A percentile compares a stretch with the other conserved stretches of the same genome.
These are phyloP conservation scores for Aspergillus funiculosus DNA, from an alignment of 495 filamentous ascomycete genomes.

Conservation along the genomic window DNA sequence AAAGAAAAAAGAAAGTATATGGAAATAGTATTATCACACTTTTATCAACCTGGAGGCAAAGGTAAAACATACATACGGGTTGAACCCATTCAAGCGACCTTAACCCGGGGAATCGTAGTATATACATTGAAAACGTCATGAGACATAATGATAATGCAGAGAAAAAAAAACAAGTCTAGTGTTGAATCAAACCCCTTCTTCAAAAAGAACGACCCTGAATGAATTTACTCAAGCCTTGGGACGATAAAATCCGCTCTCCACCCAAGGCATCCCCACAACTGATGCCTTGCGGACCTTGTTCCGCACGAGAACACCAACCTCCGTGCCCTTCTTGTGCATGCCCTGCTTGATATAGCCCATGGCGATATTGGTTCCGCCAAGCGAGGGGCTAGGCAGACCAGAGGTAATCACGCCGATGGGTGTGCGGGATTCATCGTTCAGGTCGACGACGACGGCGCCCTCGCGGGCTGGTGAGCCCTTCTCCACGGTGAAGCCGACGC, in stretches of 20 bases:
- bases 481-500: conserved; percentile 77
- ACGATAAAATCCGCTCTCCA: conserved; percentile 70
- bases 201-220: background rate
- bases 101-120: conserved; percentile 1
- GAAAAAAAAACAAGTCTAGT: conserved; percentile 1
- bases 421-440: conserved; percentile 49
- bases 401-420: conserved; percentile 70
- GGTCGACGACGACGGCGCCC: conserved; percentile 70
- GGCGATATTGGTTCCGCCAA: conserved; percentile 81
- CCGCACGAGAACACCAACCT: conserved; percentile 72
- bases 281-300: conserved; percentile 74
- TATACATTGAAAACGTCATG: background rate
- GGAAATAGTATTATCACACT: too few species aligned
- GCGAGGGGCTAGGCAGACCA: conserved; percentile 79
- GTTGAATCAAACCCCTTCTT: background rate
- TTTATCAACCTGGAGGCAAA: too few species aligned
- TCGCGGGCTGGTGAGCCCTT: conserved; percentile 83
- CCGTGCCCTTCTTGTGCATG: conserved; percentile 78
- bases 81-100: background rate
- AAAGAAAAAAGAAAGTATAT: too few species aligned
- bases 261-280: conserved; percentile 91
- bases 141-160: conserved; percentile 2
- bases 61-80: too few species aligned
- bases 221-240: background rate
- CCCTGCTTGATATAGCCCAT: conserved; percentile 91